Conservation (phyloP, 1,284 basidiomycete species). For the Cryptococcus sp. region DNA sequence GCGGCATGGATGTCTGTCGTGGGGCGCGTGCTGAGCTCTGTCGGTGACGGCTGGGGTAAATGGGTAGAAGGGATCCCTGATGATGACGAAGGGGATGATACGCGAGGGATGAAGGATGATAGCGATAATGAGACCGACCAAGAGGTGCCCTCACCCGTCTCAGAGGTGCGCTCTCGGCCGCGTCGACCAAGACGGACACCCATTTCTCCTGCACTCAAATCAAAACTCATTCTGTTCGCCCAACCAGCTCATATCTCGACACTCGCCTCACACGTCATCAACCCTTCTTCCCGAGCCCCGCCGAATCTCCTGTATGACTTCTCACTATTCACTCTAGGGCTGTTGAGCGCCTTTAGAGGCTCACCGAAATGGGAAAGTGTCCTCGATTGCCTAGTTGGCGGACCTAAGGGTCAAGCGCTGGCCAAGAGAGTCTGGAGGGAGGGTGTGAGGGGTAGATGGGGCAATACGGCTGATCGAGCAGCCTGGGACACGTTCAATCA, state of each 20-base stretch:
- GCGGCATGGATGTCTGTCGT: conserved; percentile 44
- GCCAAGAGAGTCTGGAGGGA: conserved; percentile 72
- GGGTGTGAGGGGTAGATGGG: conserved; percentile 63
- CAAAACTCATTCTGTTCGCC: conserved; percentile 37
- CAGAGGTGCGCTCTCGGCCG: conserved; percentile 1
- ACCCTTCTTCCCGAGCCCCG: conserved; percentile 18
- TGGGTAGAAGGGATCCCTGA: conserved; percentile 42
- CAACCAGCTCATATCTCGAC: conserved; percentile 35
- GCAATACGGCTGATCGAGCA: conserved; percentile 43
- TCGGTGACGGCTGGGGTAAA: conserved; percentile 47
- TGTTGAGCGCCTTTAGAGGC: conserved; percentile 57
- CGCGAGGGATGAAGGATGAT: conserved; percentile 2
- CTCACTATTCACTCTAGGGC: conserved; percentile 43
- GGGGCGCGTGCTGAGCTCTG: conserved; percentile 26
- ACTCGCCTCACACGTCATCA: conserved; percentile 21
- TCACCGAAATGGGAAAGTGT: conserved; percentile 60
- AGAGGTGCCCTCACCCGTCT: background rate
- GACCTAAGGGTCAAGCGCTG: conserved; percentile 53
- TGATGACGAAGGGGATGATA: conserved; percentile 20
- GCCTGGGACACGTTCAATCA: conserved; percentile 57
- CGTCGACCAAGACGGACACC: conserved; percentile 16
- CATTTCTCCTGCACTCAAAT: conserved; percentile 31
- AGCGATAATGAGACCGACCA: conserved; percentile 26
- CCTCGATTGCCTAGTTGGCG: conserved; percentile 51
- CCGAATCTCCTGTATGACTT: conserved; percentile 29